Conservation (phyloP, 2,329 filamentous ascomycete species). For the Clonostachys rhizophaga region DNA sequence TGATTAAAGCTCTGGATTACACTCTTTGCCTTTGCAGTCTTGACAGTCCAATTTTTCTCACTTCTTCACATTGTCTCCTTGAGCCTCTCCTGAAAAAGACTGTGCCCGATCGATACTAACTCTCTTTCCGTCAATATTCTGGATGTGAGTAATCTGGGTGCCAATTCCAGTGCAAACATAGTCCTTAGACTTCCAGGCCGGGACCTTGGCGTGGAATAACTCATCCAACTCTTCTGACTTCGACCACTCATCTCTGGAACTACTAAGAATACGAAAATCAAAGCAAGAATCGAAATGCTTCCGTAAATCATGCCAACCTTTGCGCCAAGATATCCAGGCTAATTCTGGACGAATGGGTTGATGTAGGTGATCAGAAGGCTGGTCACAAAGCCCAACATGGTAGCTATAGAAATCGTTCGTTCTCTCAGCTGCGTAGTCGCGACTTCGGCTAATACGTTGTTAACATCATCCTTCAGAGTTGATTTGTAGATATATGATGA, state of each 20-base stretch:
- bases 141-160: neutral
- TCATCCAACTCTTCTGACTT: conserved; percentile 14
- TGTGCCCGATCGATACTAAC: neutral
- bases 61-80: too few relatives aligned
- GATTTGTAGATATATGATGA: neutral
- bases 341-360: conserved; percentile 9
- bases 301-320: conserved; percentile 10
- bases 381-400: conserved; percentile 3
- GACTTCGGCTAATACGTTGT: conserved; percentile 4
- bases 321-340: conserved; percentile 20
- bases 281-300: conserved; percentile 3
- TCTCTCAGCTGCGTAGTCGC: conserved; percentile 7
- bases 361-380: conserved; percentile 7
- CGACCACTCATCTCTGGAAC: conserved; percentile 12
- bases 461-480: neutral
- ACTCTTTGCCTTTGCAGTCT: too few relatives aligned
- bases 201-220: conserved; percentile 9
- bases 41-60: too few relatives aligned
- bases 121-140: neutral
- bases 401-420: conserved; percentile 5
- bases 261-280: conserved; percentile 7
- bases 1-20: too few relatives aligned
- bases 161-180: neutral
- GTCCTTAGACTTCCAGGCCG: conserved; percentile 5
- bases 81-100: too few relatives aligned